Conservation (phyloP, 208 protist species). For the Crithidia sp. region DNA sequence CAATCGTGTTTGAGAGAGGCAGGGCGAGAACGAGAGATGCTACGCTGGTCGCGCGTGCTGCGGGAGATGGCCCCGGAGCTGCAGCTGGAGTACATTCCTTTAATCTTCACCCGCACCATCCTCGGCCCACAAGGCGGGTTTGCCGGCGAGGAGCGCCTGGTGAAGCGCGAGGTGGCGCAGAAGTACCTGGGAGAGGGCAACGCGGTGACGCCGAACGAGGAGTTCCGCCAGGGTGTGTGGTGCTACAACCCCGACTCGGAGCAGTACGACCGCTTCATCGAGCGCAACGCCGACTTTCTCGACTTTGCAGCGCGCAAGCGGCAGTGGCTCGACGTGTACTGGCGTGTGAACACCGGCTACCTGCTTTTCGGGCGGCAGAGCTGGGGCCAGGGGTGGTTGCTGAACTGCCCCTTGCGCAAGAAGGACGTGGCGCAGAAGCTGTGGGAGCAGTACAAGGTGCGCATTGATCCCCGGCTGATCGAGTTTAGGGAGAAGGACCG, state of each 20-base stretch:
- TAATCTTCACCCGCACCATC: slow-evolving; percentile 89
- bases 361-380: slow-evolving; percentile 88
- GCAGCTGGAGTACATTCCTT: slow-evolving; percentile 88
- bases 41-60: slow-evolving; percentile 66
- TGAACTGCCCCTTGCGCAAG: slow-evolving; percentile 91
- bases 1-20: neutral
- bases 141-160: slow-evolving; percentile 89
- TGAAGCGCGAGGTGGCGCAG: slow-evolving; percentile 86
- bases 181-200: slow-evolving; percentile 83
- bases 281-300: slow-evolving; percentile 89
- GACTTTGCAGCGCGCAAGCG: slow-evolving; percentile 92
- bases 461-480: slow-evolving; percentile 84
- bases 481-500: slow-evolving; percentile 90
- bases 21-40: slow-evolving; percentile 36
- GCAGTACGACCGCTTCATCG: slow-evolving; percentile 86
- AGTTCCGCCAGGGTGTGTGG: slow-evolving; percentile 84
- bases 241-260: slow-evolving; percentile 91
- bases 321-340: slow-evolving; percentile 94
- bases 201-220: slow-evolving; percentile 63
- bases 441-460: slow-evolving; percentile 94
- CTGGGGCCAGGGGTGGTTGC: slow-evolving; percentile 88
- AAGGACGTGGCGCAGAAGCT: slow-evolving; percentile 90
- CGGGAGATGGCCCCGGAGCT: slow-evolving; percentile 88
- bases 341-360: slow-evolving; percentile 93
- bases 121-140: slow-evolving; percentile 90